Percentiles rank a stretch among this genome's conserved stretches.
Conservation (phyloP, 371 early-diverging fungal genomes). For the Syncephalastrum monosporum region DNA sequence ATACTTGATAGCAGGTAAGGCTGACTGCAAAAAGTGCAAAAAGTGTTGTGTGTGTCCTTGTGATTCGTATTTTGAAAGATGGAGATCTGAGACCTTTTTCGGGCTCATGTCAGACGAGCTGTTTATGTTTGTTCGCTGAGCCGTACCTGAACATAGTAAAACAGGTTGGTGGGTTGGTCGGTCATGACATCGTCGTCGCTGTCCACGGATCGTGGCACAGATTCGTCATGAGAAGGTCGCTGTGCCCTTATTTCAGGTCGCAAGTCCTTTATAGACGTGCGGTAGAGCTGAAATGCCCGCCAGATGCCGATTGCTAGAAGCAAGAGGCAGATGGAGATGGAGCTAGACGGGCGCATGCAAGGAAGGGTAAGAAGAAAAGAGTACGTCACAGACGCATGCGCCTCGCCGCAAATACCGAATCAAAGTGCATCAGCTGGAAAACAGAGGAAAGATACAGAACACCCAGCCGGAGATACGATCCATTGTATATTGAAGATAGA, state of each 20-base stretch:
- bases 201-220: too few species aligned
- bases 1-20: conserved; percentile 62
- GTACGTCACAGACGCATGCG: too few species aligned
- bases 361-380: too few species aligned
- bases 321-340: conserved; percentile 8
- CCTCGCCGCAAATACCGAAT: too few species aligned
- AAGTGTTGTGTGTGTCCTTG: conserved; percentile 74
- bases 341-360: not conserved
- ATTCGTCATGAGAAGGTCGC: not conserved
- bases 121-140: not conserved
- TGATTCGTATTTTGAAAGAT: conserved; percentile 70
- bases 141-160: conserved; percentile 18
- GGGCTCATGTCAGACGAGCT: conserved; percentile 9
- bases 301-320: conserved; percentile 1
- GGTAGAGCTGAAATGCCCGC: conserved; percentile 12
- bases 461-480: too few species aligned
- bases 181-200: conserved; percentile 5
- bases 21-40: conserved; percentile 70
- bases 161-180: conserved; percentile 6
- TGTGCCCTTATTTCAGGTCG: not conserved
- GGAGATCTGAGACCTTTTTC: conserved; percentile 77
- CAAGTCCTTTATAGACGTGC: conserved; percentile 3
- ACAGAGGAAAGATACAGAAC: too few species aligned
- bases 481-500: too few species aligned
- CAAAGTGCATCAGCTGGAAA: too few species aligned